Conservation (phyloP, 2,329 filamentous ascomycete genomes). For the Colletotrichum shisoi region DNA sequence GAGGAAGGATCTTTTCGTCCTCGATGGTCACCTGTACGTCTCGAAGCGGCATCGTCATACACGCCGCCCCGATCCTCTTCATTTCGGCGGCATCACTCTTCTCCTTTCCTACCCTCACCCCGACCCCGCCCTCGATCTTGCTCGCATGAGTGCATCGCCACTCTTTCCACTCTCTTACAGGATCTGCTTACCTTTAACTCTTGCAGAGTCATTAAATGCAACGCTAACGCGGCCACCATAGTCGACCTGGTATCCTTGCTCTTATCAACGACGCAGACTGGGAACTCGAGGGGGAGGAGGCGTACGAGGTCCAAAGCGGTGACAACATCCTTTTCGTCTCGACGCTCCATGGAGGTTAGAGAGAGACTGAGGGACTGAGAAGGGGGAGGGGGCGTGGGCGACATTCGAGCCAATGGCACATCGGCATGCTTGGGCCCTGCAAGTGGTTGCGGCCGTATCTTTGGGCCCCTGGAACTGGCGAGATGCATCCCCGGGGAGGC, state of each 20-base stretch:
- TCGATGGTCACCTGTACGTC: constrained; percentile 86
- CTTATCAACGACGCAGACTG: constrained; percentile 98
- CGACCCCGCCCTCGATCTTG: background rate
- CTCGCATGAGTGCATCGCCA: constrained; percentile 29
- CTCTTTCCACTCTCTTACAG: constrained; percentile 2
- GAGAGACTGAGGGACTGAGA: background rate
- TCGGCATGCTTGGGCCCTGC: constrained; percentile 22
- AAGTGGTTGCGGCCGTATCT: constrained; percentile 31
- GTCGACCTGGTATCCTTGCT: constrained; percentile 92
- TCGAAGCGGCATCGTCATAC: constrained; percentile 33
- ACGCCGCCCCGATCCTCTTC: constrained; percentile 31
- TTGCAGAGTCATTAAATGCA: constrained; percentile 17
- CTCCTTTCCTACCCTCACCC: constrained; percentile 38
- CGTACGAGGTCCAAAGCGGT: constrained; percentile 79
- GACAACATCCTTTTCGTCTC: constrained; percentile 97
- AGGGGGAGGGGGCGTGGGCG: constrained; percentile 28
- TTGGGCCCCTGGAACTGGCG: constrained; percentile 28
- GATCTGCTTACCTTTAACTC: constrained; percentile 2
- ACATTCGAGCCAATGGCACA: constrained; percentile 22
- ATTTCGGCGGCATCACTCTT: constrained; percentile 24
- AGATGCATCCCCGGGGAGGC: constrained; percentile 24
- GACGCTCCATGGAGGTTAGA: constrained; percentile 88
- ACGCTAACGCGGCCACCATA: constrained; percentile 50
- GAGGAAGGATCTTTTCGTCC: constrained; percentile 86
- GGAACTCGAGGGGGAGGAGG: constrained; percentile 95